Evolutionary conservation across 345 rosid species (phyloP).

Genomic region (Excoecaria agallocha): DNA sequence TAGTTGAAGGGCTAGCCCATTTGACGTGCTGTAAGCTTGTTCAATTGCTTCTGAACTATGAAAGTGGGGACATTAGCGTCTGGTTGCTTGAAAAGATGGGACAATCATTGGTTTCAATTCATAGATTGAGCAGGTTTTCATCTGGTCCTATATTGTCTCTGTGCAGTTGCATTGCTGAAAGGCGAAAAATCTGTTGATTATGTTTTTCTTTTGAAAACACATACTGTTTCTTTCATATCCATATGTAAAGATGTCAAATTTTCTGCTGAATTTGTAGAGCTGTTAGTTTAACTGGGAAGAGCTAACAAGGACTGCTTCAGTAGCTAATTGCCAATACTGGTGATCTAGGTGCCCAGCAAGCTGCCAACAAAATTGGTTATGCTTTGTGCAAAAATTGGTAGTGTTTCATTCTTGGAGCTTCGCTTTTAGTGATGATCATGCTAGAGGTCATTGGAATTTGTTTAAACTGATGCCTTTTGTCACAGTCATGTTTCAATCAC

Average conservation of each 20-base stretch:
- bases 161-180: conserved; percentile 15
- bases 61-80: conserved; percentile 15
- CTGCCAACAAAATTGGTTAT: not conserved
- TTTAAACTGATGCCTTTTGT: not conserved
- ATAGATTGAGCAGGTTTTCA: conserved; percentile 22
- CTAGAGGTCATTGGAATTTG: not conserved
- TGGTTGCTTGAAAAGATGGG: conserved; percentile 11
- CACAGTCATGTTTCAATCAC: too few species aligned
- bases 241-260: not conserved
- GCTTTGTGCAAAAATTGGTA: not conserved
- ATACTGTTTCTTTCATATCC: not conserved
- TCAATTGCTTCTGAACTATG: conserved; percentile 19
- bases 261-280: not conserved
- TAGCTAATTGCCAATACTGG: not conserved
- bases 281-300: not conserved
- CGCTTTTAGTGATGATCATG: not conserved
- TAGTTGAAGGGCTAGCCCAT: conserved; percentile 20
- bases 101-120: conserved; percentile 13
- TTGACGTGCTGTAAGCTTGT: conserved; percentile 20
- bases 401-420: not conserved
- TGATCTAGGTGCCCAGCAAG: not conserved
- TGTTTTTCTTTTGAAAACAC: not conserved
- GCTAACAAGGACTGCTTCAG: not conserved
- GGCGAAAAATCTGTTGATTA: conserved; percentile 12
- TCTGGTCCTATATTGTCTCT: conserved; percentile 10